Percentiles rank a stretch among this genome's conserved stretches.
phyloP scores from a whole-genome alignment of 1,284 basidiomycete species.

The Chondrostereum purpureum region DNA sequence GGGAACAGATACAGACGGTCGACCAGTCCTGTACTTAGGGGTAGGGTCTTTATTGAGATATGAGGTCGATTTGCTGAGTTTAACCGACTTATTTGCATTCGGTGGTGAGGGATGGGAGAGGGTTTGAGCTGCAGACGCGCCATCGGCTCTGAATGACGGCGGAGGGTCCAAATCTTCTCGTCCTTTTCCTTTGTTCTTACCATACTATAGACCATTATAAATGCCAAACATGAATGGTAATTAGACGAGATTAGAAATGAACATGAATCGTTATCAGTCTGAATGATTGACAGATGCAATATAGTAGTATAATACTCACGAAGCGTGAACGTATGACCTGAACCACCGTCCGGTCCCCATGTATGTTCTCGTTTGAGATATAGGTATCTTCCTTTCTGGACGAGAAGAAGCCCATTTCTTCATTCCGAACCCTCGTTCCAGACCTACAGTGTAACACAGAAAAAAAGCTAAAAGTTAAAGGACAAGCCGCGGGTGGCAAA shows the following conservation, averaged over 20 bases:
- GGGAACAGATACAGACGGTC: too few species aligned
- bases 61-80: neutral
- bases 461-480: neutral
- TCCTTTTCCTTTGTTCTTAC: conserved; percentile 58
- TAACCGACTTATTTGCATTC: neutral
- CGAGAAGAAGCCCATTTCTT: conserved; percentile 51
- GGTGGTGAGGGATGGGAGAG: conserved; percentile 22
- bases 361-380: conserved; percentile 18
- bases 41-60: neutral
- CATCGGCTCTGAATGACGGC: conserved; percentile 26
- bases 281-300: neutral
- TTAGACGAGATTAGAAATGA: too few species aligned
- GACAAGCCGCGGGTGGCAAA: too few species aligned
- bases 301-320: too few species aligned
- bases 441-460: neutral
- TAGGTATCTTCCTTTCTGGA: conserved; percentile 38
- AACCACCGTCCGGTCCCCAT: conserved; percentile 40
- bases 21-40: conserved; percentile 13
- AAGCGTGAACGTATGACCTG: conserved; percentile 69
- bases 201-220: conserved; percentile 40
- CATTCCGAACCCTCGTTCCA: conserved; percentile 1
- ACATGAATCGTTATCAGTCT: too few species aligned
- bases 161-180: conserved; percentile 36
- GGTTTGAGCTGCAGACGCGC: conserved; percentile 32
- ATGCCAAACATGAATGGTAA: too few species aligned